Percentiles rank a stretch among this genome's conserved stretches.
phyloP scores from a whole-genome alignment of 306 rosid genomes.

The Psophocarpus tetragonolobus region DNA sequence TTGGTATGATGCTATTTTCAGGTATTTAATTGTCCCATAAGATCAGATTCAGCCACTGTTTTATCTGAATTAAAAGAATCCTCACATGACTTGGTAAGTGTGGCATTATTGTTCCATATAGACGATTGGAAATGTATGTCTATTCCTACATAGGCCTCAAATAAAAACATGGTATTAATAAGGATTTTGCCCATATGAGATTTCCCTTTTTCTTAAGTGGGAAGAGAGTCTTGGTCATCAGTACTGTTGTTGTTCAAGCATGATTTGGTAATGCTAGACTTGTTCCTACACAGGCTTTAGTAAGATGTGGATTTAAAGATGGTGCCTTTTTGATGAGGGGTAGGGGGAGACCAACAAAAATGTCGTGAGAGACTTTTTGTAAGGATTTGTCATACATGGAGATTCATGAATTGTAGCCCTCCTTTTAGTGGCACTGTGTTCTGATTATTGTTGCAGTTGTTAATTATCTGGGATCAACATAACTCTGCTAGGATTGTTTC shows the following conservation, averaged over 20 bases:
- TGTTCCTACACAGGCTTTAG: neutral
- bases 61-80: conserved; percentile 84
- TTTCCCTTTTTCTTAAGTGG: too few relatives aligned
- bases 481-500: neutral
- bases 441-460: neutral
- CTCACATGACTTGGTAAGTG: conserved; percentile 94
- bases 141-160: neutral
- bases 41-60: conserved; percentile 84
- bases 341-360: too few relatives aligned
- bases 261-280: neutral
- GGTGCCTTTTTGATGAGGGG: too few relatives aligned
- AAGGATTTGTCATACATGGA: neutral
- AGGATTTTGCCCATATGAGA: neutral
- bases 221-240: neutral
- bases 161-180: too few relatives aligned
- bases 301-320: neutral
- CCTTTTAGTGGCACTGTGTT: neutral
- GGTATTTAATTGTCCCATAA: conserved; percentile 98
- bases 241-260: neutral
- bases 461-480: neutral
- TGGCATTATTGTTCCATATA: too few relatives aligned
- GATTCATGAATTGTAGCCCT: neutral
- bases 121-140: neutral
- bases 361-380: neutral
- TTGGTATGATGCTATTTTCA: conserved; percentile 45